A percentile compares a stretch with the other conserved stretches of the same genome.
phyloP scores from a whole-genome alignment of 2,329 filamentous ascomycete species.

The Dactylonectria estremocensis region DNA sequence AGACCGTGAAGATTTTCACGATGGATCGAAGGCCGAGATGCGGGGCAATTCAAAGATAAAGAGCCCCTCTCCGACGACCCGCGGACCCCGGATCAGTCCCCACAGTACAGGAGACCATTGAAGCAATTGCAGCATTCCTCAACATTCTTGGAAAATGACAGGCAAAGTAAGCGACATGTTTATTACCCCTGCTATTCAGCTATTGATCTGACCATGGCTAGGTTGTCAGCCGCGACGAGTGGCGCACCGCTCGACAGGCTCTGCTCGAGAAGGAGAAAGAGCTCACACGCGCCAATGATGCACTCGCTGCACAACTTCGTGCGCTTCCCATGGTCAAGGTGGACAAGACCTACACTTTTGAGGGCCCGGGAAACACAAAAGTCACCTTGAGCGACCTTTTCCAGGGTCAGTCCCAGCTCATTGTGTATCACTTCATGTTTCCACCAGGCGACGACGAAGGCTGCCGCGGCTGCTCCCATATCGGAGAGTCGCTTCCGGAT shows the following conservation, averaged over 20 bases:
- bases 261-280: conserved; percentile 56
- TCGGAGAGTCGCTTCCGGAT: conserved; percentile 57
- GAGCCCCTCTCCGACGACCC: not conserved
- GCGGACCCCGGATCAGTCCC: not conserved
- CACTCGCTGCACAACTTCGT: conserved; percentile 50
- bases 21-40: not conserved
- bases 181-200: too few species aligned
- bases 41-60: not conserved
- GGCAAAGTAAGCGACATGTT: conserved; percentile 14
- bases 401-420: conserved; percentile 53
- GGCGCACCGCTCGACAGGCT: conserved; percentile 52
- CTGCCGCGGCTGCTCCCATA: conserved; percentile 58
- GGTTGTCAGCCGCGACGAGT: conserved; percentile 53
- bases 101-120: too few species aligned
- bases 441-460: conserved; percentile 51
- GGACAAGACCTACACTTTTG: conserved; percentile 55
- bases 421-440: conserved; percentile 65
- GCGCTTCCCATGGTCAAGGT: conserved; percentile 59
- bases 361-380: conserved; percentile 46
- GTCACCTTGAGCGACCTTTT: conserved; percentile 52
- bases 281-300: conserved; percentile 48
- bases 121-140: not conserved
- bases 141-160: conserved; percentile 13
- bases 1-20: not conserved
- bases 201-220: conserved; percentile 24